Percentiles rank a stretch among this genome's conserved stretches.
phyloP scores from a whole-genome alignment of 768 basidiomycete species.

The Harrya chromipes region DNA sequence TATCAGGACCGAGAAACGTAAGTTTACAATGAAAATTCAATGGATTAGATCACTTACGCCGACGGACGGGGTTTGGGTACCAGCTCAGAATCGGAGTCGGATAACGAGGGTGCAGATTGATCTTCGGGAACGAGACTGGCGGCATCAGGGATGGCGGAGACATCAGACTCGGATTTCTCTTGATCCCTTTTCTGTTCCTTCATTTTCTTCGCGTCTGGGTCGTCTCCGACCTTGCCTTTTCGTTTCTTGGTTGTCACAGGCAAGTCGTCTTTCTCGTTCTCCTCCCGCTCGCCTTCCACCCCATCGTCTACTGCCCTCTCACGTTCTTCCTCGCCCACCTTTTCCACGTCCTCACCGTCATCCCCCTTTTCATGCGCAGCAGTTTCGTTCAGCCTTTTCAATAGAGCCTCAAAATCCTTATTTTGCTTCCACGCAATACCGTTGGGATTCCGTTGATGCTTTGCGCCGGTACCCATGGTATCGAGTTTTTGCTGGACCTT shows the following conservation, averaged over 20 bases:
- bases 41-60: slow-evolving; percentile 23
- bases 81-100: not conserved
- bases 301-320: slow-evolving; percentile 11
- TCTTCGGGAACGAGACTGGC: not conserved
- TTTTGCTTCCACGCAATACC: slow-evolving; percentile 88
- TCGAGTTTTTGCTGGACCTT: slow-evolving; percentile 81
- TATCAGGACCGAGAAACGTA: slow-evolving; percentile 29
- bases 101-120: not conserved
- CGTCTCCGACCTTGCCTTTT: slow-evolving; percentile 25
- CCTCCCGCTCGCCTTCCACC: slow-evolving; percentile 24
- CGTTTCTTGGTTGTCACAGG: slow-evolving; percentile 29
- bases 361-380: slow-evolving; percentile 16
- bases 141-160: slow-evolving; percentile 13
- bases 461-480: slow-evolving; percentile 82
- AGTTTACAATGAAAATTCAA: not conserved
- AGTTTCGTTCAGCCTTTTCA: slow-evolving; percentile 60
- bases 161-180: slow-evolving; percentile 21
- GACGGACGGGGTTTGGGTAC: slow-evolving; percentile 26
- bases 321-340: not conserved
- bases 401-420: slow-evolving; percentile 71
- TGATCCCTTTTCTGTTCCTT: slow-evolving; percentile 34
- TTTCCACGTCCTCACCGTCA: slow-evolving; percentile 10
- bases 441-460: slow-evolving; percentile 60
- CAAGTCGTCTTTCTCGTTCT: slow-evolving; percentile 15
- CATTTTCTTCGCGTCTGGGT: slow-evolving; percentile 11